Conservation (phyloP, 352 stramenopile species). For the Phytopythium mirpurense region DNA sequence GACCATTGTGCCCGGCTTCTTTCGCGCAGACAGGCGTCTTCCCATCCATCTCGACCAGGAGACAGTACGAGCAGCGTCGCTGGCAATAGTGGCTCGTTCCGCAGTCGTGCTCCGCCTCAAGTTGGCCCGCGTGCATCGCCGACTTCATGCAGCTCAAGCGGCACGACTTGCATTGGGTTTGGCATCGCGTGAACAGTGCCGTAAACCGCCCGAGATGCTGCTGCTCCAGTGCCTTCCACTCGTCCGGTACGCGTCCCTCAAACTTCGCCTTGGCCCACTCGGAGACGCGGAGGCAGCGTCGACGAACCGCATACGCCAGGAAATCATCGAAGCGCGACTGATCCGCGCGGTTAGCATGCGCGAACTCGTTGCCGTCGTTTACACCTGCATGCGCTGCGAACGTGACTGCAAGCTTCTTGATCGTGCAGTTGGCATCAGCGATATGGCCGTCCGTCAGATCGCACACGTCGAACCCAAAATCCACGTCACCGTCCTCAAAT, state of each 20-base stretch:
- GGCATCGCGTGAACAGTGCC: slow-evolving; percentile 49
- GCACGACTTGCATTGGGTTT: slow-evolving; percentile 43
- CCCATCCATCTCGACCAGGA: slow-evolving; percentile 10
- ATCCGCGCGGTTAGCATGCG: slow-evolving; percentile 12
- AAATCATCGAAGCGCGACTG: slow-evolving; percentile 54
- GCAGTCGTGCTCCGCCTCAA: slow-evolving; percentile 36
- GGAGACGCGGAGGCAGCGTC: slow-evolving; percentile 40
- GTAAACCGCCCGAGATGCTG: slow-evolving; percentile 41
- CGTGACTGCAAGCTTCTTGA: too few relatives aligned
- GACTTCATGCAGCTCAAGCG: slow-evolving; percentile 63
- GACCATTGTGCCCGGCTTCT: slow-evolving; percentile 55
- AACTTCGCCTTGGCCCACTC: slow-evolving; percentile 39
- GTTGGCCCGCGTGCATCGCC: slow-evolving; percentile 18
- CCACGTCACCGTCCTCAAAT: slow-evolving; percentile 45
- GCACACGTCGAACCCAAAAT: slow-evolving; percentile 40
- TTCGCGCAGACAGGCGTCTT: slow-evolving; percentile 41
- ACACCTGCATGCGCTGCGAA: too few relatives aligned
- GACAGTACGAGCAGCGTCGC: slow-evolving; percentile 48
- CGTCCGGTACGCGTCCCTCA: slow-evolving; percentile 28
- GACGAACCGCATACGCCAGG: slow-evolving; percentile 47
- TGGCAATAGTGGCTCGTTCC: slow-evolving; percentile 39
- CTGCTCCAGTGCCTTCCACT: slow-evolving; percentile 43
- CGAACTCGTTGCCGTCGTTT: slow-evolving; percentile 1
- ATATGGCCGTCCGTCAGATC: too few relatives aligned
- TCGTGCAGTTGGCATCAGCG: too few relatives aligned